Evolutionary conservation across 2,329 filamentous ascomycete genomes (phyloP), one percentile per base, ranked within the genome.

Genomic region (Colletotrichum zoysiae): DNA sequence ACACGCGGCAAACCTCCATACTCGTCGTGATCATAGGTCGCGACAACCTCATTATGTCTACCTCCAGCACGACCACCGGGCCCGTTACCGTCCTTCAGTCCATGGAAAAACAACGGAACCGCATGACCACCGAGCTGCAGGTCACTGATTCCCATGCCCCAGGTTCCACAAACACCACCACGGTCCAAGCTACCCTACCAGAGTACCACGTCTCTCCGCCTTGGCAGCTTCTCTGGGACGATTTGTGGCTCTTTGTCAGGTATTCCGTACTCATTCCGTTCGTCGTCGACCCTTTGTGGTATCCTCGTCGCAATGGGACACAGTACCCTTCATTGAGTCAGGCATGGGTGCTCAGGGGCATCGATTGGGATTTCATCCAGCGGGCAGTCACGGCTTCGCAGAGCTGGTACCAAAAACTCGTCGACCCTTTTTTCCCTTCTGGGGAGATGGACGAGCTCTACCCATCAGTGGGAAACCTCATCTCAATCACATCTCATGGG

Each of bases 361-460:
- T 60, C 62, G 30, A 33, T 7, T 55, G 9, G 61, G 46, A 30
- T 48, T 12, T 30, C 38, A 48, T 55, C 11, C 46, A 64, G 23
- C 23, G 38, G 9, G 16, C 50, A 11, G 7, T 64, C 48, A 26
- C 61, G 11, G 26, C 6, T 3, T 42, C 12, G 8, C 61, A 64
- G 23, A 20, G n/a, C 16, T 18, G 50, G 44, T 59, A 46, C 16
- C 65, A 71, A 38, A 40, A 23, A 2, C 40, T 33, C 2, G 59
- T 67, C 53, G 65, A 71, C 6, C 65, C 48, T 9, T 71, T 59
- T 1, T 82, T 82, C 66, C 83, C 84, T 48, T 88, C 87, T 1
- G 87, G 83, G 11, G 76, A 84, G 58, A 82, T 92, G 59, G 90
- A 91, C 75, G 92, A 95, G 81, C 82, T 94, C 12, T 87, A 90